A percentile compares a stretch with the other conserved stretches of the same genome.
Evolutionary conservation across 2,329 filamentous ascomycete species (phyloP).

Genomic region (Grosmannia penicillata): DNA sequence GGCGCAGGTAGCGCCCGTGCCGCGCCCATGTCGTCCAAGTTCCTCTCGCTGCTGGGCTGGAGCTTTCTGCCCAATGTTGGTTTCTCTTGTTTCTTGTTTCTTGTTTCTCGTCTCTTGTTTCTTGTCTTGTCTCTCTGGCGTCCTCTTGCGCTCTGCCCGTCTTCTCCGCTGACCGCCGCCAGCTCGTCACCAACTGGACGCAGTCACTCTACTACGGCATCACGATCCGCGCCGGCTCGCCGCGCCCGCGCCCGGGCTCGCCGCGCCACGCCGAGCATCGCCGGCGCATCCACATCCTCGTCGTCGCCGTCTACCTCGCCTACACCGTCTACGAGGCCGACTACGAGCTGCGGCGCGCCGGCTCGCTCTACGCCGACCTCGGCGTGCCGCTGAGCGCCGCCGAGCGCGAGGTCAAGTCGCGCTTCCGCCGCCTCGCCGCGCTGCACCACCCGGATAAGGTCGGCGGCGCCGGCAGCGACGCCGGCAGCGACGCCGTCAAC

Average conservation of each 20-base stretch:
- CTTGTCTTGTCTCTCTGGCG: neutral
- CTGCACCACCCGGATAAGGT: constrained; percentile 78
- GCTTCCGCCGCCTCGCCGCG: constrained; percentile 63
- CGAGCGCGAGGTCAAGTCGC: constrained; percentile 67
- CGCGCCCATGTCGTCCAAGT: constrained; percentile 29
- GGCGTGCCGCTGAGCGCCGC: constrained; percentile 52
- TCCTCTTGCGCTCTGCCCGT: no score
- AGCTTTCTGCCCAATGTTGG: constrained; percentile 39
- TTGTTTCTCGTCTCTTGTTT: constrained; percentile 6
- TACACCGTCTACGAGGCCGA: constrained; percentile 92
- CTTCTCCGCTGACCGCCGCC: neutral
- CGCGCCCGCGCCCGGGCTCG: constrained; percentile 57
- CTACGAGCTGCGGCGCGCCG: constrained; percentile 54
- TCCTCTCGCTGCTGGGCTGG: constrained; percentile 42
- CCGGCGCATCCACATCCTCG: constrained; percentile 66
- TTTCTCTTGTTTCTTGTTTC: neutral
- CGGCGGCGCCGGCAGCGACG: constrained; percentile 15
- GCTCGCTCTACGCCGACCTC: constrained; percentile 69
- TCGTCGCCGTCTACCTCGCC: constrained; percentile 69
- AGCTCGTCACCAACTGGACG: constrained; percentile 65
- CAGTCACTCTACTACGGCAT: constrained; percentile 78
- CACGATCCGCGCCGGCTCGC: constrained; percentile 78
- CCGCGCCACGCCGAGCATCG: constrained; percentile 59
- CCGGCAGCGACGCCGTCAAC: constrained; percentile 16
- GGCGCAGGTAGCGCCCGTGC: no score